Evolutionary conservation across 495 filamentous ascomycete genomes (phyloP).

Genomic region (Apodospora peruviana): DNA sequence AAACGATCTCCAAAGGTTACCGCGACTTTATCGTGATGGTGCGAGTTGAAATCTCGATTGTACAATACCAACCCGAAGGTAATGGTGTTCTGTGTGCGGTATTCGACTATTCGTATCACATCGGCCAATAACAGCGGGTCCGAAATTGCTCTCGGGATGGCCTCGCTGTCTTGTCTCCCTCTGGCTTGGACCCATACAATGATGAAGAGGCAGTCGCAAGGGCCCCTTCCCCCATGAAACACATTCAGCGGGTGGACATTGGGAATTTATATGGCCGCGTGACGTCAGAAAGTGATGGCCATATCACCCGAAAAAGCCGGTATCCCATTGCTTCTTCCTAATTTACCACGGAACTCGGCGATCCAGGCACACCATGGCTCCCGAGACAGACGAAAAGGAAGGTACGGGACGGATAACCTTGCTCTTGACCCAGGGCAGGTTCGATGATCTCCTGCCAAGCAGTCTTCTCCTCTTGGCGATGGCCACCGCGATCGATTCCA

Average conservation of each 20-base stretch:
- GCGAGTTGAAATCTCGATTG: too few relatives aligned
- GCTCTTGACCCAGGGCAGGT: too few relatives aligned
- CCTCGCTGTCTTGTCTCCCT: not conserved
- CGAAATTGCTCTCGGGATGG: too few relatives aligned
- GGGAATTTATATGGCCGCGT: constrained; percentile 1
- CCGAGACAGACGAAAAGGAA: too few relatives aligned
- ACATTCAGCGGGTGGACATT: too few relatives aligned
- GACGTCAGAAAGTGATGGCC: constrained; percentile 13
- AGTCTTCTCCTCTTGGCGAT: not conserved
- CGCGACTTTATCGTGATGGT: too few relatives aligned
- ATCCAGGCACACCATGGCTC: not conserved
- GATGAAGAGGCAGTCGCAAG: not conserved
- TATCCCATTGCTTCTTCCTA: not conserved
- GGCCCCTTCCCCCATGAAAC: not conserved
- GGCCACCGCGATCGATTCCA: too few relatives aligned
- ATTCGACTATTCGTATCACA: not conserved
- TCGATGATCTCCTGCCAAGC: not conserved
- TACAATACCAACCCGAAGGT: too few relatives aligned
- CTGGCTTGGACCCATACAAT: not conserved
- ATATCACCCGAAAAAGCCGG: constrained; percentile 15
- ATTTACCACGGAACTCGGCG: constrained; percentile 2
- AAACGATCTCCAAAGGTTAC: too few relatives aligned
- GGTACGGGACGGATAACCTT: too few relatives aligned
- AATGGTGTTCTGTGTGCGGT: too few relatives aligned
- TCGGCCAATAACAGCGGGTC: not conserved